These are phyloP conservation scores for Fusarium sacchari DNA, from an alignment of 2,329 filamentous ascomycete genomes.

Conservation along the genomic window DNA sequence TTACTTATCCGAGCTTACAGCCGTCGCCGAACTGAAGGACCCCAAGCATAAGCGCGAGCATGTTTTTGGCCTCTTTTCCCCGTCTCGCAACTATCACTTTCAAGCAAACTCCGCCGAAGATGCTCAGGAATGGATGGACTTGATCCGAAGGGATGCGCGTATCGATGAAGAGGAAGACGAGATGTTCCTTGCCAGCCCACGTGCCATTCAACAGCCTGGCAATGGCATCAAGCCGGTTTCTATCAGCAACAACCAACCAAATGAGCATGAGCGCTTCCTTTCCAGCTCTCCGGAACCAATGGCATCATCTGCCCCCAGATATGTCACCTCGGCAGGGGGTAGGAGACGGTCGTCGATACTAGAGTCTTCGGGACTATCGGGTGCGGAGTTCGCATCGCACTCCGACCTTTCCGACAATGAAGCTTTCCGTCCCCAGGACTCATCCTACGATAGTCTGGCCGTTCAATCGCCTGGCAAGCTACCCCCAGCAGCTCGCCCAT, in stretches of 20 bases:
- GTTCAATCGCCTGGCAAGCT: conserved; percentile 49
- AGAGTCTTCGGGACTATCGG: conserved; percentile 71
- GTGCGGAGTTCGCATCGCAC: conserved; percentile 77
- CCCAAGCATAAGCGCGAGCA: conserved; percentile 87
- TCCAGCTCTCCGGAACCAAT: conserved; percentile 72
- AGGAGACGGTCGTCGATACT: conserved; percentile 69
- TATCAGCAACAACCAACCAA: conserved; percentile 37
- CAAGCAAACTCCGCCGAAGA: conserved; percentile 79
- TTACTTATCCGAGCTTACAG: conserved; percentile 87
- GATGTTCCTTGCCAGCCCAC: conserved; percentile 76
- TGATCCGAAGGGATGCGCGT: conserved; percentile 81
- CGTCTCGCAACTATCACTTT: conserved; percentile 90
- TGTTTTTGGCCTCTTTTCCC: conserved; percentile 92
- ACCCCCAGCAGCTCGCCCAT: conserved; percentile 34
- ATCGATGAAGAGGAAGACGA: conserved; percentile 92
- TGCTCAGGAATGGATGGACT: conserved; percentile 85
- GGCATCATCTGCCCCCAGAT: conserved; percentile 48
- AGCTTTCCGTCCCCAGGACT: conserved; percentile 57
- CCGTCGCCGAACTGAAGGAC: conserved; percentile 87
- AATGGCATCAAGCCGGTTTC: conserved; percentile 31
- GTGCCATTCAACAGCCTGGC: conserved; percentile 59
- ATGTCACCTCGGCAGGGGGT: conserved; percentile 42
- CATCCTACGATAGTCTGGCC: conserved; percentile 63
- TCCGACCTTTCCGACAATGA: conserved; percentile 87
- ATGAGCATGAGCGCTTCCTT: conserved; percentile 55